Evolutionary conservation across 495 filamentous ascomycete genomes (phyloP).

Genomic region (Hypoxylon trugodes): DNA sequence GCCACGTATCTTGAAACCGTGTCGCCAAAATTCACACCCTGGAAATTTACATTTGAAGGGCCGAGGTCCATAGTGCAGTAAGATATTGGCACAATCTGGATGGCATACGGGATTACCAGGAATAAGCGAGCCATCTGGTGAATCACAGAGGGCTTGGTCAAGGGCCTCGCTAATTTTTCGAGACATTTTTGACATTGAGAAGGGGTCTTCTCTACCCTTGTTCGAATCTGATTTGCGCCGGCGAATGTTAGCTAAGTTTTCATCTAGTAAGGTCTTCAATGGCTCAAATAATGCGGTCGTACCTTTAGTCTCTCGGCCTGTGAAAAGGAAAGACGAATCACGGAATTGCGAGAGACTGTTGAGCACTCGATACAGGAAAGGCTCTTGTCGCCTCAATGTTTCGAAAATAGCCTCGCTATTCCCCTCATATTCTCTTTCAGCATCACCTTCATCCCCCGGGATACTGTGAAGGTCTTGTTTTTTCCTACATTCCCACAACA

Average conservation of each 20-base stretch:
- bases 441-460: neutral
- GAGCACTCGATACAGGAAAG: neutral
- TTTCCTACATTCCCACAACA: slow-evolving; percentile 5
- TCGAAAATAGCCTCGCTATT: neutral
- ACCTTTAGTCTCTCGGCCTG: neutral
- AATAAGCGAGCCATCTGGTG: neutral
- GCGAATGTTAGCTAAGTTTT: neutral
- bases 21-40: slow-evolving; percentile 24
- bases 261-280: neutral
- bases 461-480: slow-evolving; percentile 7
- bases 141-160: slow-evolving; percentile 3
- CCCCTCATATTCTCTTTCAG: neutral
- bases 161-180: slow-evolving; percentile 18
- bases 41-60: slow-evolving; percentile 36
- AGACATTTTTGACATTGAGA: slow-evolving; percentile 22
- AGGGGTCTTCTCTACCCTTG: slow-evolving; percentile 22
- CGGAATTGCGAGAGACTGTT: neutral
- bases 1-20: slow-evolving; percentile 24
- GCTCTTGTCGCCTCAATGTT: neutral
- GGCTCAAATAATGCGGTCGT: neutral
- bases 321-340: neutral
- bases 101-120: neutral
- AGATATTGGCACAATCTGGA: slow-evolving; percentile 15
- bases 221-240: neutral
- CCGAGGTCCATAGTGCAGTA: slow-evolving; percentile 18